phyloP scores from a whole-genome alignment of 495 filamentous ascomycete genomes.

The Cladorrhinum samala region DNA sequence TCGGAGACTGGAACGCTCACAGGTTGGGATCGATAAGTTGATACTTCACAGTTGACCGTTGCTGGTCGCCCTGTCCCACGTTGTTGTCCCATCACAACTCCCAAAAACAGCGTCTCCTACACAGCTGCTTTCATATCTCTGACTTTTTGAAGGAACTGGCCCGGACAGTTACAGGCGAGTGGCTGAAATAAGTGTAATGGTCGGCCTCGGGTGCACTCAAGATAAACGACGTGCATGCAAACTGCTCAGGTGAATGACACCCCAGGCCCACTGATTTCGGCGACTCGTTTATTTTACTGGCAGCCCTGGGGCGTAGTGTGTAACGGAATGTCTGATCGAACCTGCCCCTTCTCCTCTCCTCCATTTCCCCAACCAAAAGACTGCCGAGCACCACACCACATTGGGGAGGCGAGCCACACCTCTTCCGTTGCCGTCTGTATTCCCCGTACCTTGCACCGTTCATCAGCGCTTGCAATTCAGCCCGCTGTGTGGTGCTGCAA shows the following conservation, averaged over 20 bases:
- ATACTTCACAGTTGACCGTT: too few relatives aligned
- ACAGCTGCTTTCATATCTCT: neutral
- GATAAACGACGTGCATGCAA: constrained; percentile 20
- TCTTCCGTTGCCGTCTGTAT: neutral
- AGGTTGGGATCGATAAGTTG: too few relatives aligned
- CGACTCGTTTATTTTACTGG: constrained; percentile 19
- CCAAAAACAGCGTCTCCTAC: neutral
- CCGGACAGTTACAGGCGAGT: constrained; percentile 2
- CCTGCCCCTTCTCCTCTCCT: neutral
- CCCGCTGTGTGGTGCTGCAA: constrained; percentile 2
- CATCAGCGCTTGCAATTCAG: neutral
- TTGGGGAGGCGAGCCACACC: neutral
- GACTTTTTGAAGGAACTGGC: neutral
- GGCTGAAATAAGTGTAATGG: constrained; percentile 10
- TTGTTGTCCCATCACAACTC: neutral
- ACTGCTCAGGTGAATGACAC: constrained; percentile 11
- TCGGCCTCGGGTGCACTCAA: neutral
- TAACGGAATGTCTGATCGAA: constrained; percentile 15
- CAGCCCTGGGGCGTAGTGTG: constrained; percentile 11
- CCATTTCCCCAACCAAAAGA: neutral
- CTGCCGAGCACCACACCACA: constrained; percentile 5
- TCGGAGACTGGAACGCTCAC: neutral
- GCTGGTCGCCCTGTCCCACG: neutral
- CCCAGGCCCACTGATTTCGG: constrained; percentile 10
- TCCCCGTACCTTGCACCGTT: neutral